phyloP scores from a whole-genome alignment of 1,284 basidiomycete species.

The Moniliophthora roreri region DNA sequence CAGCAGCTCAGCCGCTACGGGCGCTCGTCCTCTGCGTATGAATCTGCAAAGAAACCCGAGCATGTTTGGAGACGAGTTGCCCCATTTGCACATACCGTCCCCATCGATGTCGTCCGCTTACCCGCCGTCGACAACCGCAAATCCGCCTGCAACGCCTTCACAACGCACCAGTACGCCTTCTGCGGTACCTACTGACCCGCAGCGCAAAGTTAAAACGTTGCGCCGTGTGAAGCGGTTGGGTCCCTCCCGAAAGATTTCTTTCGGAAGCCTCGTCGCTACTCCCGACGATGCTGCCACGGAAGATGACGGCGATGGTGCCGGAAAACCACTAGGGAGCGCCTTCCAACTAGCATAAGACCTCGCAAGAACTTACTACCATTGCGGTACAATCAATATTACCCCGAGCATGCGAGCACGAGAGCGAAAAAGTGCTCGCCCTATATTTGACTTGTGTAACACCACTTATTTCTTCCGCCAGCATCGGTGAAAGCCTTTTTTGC shows the following conservation, averaged over 20 bases:
- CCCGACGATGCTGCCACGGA: conserved; percentile 33
- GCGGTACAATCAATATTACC: not conserved
- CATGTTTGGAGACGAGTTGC: conserved; percentile 55
- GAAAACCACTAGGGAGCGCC: conserved; percentile 49
- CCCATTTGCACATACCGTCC: conserved; percentile 25
- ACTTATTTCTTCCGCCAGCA: too few species aligned
- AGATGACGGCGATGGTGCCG: conserved; percentile 30
- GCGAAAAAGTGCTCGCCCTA: too few species aligned
- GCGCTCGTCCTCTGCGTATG: conserved; percentile 29
- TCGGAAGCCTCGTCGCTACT: conserved; percentile 39
- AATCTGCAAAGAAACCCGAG: conserved; percentile 57
- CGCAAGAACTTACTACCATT: too few species aligned
- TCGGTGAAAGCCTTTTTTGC: not conserved
- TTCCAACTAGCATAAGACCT: conserved; percentile 52
- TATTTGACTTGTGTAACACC: too few species aligned
- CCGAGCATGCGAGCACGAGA: too few species aligned
- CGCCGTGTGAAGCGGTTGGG: conserved; percentile 40
- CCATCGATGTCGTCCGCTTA: conserved; percentile 11
- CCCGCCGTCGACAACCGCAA: conserved; percentile 14
- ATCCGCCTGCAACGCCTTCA: conserved; percentile 11
- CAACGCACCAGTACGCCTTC: conserved; percentile 15
- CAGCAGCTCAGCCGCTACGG: not conserved
- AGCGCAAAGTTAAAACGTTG: conserved; percentile 32
- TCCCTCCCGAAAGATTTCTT: conserved; percentile 47
- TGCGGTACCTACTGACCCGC: not conserved